Base-by-base conservation (phyloP, 257 asterid genomes). In the Ocimum tenuiflorum region DNA sequence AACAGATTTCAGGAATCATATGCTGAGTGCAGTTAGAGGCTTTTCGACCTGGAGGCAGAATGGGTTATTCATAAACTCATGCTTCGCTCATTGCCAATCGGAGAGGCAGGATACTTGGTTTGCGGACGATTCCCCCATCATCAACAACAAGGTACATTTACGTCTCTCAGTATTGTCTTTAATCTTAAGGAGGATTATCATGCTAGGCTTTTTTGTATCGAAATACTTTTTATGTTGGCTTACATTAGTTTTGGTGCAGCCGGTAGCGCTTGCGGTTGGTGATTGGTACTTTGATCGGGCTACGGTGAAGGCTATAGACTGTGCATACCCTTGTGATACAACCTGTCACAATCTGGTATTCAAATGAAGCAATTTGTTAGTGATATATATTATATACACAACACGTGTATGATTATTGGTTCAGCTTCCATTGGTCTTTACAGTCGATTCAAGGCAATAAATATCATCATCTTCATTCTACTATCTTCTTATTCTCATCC, bases 51-150 rank as follows among this genome's bases (percentile, higher is more conserved):
- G 79, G 14, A 47, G 47, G 33, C 81, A 83, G 54, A 90, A 76
- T 10, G 99, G 97, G 19, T 42, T 94, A 50, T 94, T 86, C 77
- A 46, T 94, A 68, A 94, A 94, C 73, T 90, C 99, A 22, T 94
- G 99, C 68, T 94, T 94, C 20, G 92, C 97, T 36, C 99, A 94
- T 72, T 88, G 99, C 82, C 99, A 90, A 70, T 83, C 99, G 0
- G 99, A 94, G 85, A 85, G 95, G 82, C 96, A 90, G 77, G 96
- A 94, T 55, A 88, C 96, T 0, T 94, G 99, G 99, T 90, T 86
- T 29, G 84, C 95, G 0, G 89, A 82, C 54, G 75, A 85, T 64
- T 88, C 97, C 10, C 99, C 99, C 12, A 67, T 64, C 1, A 46
- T 94, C 9, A 68, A 73, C 73, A 80, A 78, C 73, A 85, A 83